These are phyloP conservation scores for Globisporangium takayamanum DNA, from an alignment of 352 stramenopile species.

Conservation along the genomic window DNA sequence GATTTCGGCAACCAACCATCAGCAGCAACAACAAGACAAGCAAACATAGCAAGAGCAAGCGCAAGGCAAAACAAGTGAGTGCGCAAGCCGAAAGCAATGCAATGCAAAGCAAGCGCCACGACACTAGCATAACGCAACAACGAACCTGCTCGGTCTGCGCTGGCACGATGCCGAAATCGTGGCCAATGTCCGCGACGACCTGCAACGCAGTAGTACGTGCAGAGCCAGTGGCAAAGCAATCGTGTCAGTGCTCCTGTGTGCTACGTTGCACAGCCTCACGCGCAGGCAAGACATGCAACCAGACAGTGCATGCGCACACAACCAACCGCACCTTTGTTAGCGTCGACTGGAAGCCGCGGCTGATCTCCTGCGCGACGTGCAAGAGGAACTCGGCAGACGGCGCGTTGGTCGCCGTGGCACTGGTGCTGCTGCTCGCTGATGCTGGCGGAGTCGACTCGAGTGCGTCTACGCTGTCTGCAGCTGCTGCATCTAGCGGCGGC, in stretches of 20 bases:
- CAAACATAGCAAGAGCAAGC: not conserved
- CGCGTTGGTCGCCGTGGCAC: not conserved
- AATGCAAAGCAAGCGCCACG: not conserved
- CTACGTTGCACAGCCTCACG: not conserved
- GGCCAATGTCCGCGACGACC: slow-evolving; percentile 17
- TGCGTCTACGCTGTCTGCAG: slow-evolving; percentile 3
- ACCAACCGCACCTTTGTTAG: slow-evolving; percentile 15
- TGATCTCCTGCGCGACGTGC: slow-evolving; percentile 19
- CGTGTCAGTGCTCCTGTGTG: not conserved
- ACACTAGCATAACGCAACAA: not conserved
- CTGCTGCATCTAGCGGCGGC: not conserved
- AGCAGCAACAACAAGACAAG: not conserved
- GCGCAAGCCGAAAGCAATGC: not conserved
- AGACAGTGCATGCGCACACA: slow-evolving; percentile 11
- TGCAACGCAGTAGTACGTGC: not conserved
- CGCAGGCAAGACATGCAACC: not conserved
- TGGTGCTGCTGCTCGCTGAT: not conserved
- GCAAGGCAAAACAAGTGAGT: not conserved
- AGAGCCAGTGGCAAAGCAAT: not conserved
- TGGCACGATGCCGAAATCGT: slow-evolving; percentile 16
- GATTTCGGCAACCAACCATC: not conserved
- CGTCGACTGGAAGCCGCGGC: slow-evolving; percentile 18
- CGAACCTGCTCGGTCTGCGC: slow-evolving; percentile 13
- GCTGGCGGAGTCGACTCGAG: not conserved
- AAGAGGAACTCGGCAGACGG: slow-evolving; percentile 17